Evolutionary conservation across 1,284 basidiomycete species (phyloP).

Genomic region (Leccinum fuscescens): DNA sequence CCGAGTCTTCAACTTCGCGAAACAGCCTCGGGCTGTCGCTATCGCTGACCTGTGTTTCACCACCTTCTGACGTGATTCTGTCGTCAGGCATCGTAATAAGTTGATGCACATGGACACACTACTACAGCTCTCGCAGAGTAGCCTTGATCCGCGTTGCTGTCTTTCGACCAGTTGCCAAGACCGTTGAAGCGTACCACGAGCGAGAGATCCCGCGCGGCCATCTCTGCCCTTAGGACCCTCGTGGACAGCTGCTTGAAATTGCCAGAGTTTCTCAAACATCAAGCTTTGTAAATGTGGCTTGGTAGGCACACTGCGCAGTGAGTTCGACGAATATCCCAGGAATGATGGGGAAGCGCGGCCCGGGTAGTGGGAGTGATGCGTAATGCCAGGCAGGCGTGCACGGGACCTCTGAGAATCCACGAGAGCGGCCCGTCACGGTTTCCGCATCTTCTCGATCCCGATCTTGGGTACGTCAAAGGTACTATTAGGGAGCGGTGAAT

Average conservation of each 20-base stretch:
- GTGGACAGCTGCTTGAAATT: slow-evolving; percentile 50
- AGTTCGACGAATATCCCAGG: slow-evolving; percentile 54
- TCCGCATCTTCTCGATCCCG: slow-evolving; percentile 49
- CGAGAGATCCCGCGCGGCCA: slow-evolving; percentile 66
- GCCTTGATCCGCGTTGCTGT: slow-evolving; percentile 35
- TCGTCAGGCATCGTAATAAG: not conserved
- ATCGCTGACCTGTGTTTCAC: not conserved
- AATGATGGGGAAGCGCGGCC: slow-evolving; percentile 43
- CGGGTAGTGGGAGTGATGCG: slow-evolving; percentile 43
- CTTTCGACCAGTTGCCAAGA: slow-evolving; percentile 40
- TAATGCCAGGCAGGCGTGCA: slow-evolving; percentile 46
- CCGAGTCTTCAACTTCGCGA: not conserved
- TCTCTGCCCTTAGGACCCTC: slow-evolving; percentile 71
- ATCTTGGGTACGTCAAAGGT: slow-evolving; percentile 44
- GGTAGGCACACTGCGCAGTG: slow-evolving; percentile 39
- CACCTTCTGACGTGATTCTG: not conserved
- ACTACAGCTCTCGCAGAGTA: too few species aligned
- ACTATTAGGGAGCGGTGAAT: slow-evolving; percentile 38
- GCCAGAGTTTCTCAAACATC: slow-evolving; percentile 60
- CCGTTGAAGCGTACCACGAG: slow-evolving; percentile 52
- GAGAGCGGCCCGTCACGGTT: slow-evolving; percentile 43
- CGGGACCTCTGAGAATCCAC: slow-evolving; percentile 45
- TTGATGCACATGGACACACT: not conserved
- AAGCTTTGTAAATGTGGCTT: slow-evolving; percentile 48
- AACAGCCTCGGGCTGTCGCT: not conserved